Percentiles rank a stretch among this genome's conserved stretches.
Evolutionary conservation across 2,329 filamentous ascomycete genomes (phyloP).

Genomic region (Ceratocystis diversiconidia): DNA sequence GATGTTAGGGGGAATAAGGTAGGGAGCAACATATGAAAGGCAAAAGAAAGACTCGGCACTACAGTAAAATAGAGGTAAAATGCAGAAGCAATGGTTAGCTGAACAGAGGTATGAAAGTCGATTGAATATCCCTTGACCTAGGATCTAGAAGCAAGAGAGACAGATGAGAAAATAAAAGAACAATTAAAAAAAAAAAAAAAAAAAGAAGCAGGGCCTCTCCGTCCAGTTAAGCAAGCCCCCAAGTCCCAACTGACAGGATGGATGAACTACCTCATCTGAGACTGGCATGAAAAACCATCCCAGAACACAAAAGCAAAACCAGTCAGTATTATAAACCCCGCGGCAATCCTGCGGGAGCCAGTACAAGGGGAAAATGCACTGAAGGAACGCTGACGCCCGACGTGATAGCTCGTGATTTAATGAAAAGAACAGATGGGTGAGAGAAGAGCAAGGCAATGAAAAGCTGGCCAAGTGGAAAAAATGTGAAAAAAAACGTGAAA

Average conservation of each 20-base stretch:
- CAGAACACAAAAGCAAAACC: background rate
- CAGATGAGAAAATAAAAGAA: background rate
- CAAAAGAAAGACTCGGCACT: background rate
- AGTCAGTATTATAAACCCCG: background rate
- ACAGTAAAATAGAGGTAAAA: background rate
- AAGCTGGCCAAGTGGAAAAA: background rate
- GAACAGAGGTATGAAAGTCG: background rate
- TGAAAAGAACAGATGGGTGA: background rate
- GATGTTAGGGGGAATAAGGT: background rate
- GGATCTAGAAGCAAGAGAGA: background rate
- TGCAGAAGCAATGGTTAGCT: background rate
- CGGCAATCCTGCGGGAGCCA: background rate
- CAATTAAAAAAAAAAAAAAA: background rate
- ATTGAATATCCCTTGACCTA: background rate
- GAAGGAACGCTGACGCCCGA: background rate
- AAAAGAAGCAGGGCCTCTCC: background rate
- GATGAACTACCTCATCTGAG: background rate
- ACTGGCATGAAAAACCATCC: background rate
- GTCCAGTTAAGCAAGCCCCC: background rate
- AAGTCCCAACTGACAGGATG: background rate
- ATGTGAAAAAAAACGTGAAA: background rate
- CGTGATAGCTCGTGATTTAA: background rate
- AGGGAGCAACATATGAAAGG: background rate
- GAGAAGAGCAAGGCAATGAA: background rate
- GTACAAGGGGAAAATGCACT: background rate